Conservation (phyloP, 768 basidiomycete genomes). For the Pholiota conissans region DNA sequence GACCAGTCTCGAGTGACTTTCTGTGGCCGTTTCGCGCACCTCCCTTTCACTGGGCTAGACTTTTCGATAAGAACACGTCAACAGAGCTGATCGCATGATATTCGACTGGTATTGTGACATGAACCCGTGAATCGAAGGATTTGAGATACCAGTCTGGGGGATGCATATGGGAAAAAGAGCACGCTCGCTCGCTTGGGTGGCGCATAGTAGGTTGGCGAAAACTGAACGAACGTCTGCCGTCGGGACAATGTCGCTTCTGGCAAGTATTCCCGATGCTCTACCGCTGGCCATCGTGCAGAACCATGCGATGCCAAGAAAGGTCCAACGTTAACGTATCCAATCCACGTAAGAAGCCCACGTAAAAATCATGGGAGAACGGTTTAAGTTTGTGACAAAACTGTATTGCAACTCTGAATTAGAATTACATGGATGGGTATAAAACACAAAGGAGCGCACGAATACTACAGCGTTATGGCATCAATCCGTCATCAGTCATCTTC, state of each 20-base stretch:
- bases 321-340: neutral
- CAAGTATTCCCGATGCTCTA: neutral
- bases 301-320: neutral
- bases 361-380: constrained; percentile 1
- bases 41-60: neutral
- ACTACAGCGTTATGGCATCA: constrained; percentile 7
- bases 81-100: neutral
- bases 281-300: neutral
- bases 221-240: neutral
- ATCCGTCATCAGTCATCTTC: constrained; percentile 56
- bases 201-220: neutral
- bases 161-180: neutral
- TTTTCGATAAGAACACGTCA: neutral
- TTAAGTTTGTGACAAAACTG: constrained; percentile 1
- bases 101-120: neutral
- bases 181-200: neutral
- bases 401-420: constrained; percentile 9
- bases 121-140: neutral
- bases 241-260: neutral
- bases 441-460: constrained; percentile 14
- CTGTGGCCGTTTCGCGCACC: neutral
- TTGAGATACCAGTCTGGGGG: neutral
- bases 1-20: neutral
- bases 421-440: constrained; percentile 13
- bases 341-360: neutral